Conservation (phyloP, 2,329 filamentous ascomycete genomes). For the Ceratocystis ficicola region DNA sequence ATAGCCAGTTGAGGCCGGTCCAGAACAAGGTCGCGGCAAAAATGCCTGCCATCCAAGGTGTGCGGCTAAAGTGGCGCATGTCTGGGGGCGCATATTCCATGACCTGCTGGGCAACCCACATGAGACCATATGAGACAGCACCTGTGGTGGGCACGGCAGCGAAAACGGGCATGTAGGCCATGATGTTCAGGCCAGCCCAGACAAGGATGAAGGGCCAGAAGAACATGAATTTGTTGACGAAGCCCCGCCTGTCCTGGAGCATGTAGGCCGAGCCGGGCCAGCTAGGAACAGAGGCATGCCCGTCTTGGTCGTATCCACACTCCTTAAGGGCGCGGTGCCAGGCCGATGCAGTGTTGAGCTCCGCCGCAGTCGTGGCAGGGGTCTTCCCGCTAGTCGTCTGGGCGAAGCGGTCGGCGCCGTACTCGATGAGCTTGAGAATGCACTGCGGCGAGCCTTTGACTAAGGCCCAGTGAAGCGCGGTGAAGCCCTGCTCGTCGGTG, state of each 20-base stretch:
- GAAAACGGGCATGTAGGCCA: constrained; percentile 63
- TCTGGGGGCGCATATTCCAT: constrained; percentile 73
- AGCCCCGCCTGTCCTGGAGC: constrained; percentile 62
- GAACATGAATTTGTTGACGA: constrained; percentile 79
- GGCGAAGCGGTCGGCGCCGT: constrained; percentile 85
- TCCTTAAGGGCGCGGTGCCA: constrained; percentile 77
- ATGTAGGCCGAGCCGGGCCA: constrained; percentile 63
- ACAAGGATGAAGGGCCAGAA: constrained; percentile 74
- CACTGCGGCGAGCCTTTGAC: constrained; percentile 85
- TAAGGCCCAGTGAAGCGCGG: constrained; percentile 88
- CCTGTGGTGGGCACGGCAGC: constrained; percentile 61
- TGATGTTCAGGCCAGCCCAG: constrained; percentile 55
- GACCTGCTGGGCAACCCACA: constrained; percentile 65
- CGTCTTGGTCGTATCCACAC: constrained; percentile 71
- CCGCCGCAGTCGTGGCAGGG: constrained; percentile 68
- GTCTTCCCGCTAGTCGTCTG: constrained; percentile 86
- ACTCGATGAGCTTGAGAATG: constrained; percentile 88
- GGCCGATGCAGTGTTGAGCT: constrained; percentile 73
- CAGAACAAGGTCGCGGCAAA: constrained; percentile 80
- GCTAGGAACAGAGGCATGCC: constrained; percentile 53
- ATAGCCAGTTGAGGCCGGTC: constrained; percentile 63
- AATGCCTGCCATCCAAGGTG: constrained; percentile 86
- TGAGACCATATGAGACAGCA: constrained; percentile 54
- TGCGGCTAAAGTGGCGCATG: constrained; percentile 82
- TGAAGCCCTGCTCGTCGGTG: constrained; percentile 83